These are phyloP conservation scores for Petrea volubilis DNA, from an alignment of 257 asterid genomes.

Conservation along the genomic window DNA sequence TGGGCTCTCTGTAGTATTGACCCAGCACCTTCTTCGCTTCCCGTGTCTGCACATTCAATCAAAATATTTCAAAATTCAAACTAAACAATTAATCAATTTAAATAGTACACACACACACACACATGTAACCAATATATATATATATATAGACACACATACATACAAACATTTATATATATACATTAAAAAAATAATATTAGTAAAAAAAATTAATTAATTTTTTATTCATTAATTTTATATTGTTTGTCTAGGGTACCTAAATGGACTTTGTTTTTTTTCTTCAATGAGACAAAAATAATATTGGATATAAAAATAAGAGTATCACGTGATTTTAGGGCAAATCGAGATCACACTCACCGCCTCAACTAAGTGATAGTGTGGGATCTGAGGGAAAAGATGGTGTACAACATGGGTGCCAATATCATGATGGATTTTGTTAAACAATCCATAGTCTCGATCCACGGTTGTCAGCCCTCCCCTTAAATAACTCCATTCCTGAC, in stretches of 20 bases:
- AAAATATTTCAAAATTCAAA: not conserved
- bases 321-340: constrained; percentile 21
- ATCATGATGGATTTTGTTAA: constrained; percentile 82
- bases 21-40: constrained; percentile 71
- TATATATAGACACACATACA: no score
- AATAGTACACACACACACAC: no score
- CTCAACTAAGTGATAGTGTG: constrained; percentile 78
- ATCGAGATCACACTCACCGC: constrained; percentile 48
- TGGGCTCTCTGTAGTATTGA: constrained; percentile 78
- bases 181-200: no score
- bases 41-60: constrained; percentile 50
- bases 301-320: not conserved
- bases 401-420: constrained; percentile 92
- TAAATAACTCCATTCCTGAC: constrained; percentile 89
- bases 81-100: no score
- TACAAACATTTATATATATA: no score
- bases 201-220: no score
- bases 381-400: constrained; percentile 91
- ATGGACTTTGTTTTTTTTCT: no score
- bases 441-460: constrained; percentile 80
- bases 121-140: no score
- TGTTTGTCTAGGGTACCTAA: no score
- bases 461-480: constrained; percentile 89
- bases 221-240: no score
- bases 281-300: no score